Conservation (phyloP, 257 asterid genomes). For the Fraxinus excelsior region DNA sequence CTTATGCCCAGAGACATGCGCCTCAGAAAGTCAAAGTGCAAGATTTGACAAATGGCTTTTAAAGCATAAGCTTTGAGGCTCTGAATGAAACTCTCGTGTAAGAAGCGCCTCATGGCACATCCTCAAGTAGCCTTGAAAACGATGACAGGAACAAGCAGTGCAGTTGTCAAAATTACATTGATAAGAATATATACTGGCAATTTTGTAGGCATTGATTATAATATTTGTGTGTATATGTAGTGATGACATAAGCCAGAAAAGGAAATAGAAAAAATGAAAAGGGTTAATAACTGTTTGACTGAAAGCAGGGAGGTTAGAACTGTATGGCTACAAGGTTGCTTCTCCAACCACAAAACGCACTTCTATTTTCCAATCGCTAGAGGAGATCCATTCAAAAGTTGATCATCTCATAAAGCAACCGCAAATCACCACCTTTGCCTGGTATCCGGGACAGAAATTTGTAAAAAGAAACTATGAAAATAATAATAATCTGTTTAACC, state of each 20-base stretch:
- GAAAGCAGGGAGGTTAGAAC: not conserved
- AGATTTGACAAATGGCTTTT: not conserved
- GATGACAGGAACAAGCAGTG: not conserved
- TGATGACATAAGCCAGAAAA: not conserved
- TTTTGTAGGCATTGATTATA: not conserved
- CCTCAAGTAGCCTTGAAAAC: not conserved
- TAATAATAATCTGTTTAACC: not conserved
- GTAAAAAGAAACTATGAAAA: not conserved
- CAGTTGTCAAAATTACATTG: not conserved
- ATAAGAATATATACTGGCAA: not conserved
- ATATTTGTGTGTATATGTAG: not conserved
- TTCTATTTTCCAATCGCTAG: not conserved
- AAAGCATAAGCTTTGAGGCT: not conserved
- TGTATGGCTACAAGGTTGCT: not conserved
- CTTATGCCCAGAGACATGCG: not conserved
- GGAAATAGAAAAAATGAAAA: not conserved
- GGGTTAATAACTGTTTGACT: not conserved
- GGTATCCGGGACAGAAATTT: not conserved
- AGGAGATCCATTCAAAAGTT: not conserved
- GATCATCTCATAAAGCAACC: not conserved
- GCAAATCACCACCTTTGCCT: not conserved
- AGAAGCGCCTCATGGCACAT: not conserved
- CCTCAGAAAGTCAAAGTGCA: not conserved
- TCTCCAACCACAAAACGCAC: not conserved
- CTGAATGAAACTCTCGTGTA: not conserved